Evolutionary conservation across 371 early-diverging fungal genomes (phyloP).

Genomic region (Rhizopus stolonifer): DNA sequence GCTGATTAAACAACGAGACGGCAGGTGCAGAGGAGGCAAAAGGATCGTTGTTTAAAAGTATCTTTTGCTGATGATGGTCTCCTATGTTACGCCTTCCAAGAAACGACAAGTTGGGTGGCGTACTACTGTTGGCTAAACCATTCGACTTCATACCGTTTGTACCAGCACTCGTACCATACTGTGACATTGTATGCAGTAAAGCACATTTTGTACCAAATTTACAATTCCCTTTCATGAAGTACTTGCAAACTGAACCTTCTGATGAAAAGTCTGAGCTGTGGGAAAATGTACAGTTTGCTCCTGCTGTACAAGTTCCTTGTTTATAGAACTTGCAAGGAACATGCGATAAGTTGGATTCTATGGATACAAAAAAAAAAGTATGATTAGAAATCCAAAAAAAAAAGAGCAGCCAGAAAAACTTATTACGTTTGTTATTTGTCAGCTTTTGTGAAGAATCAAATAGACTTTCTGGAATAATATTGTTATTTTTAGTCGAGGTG

Average conservation of each 20-base stretch:
- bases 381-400: no score
- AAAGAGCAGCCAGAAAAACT: no score
- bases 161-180: slow-evolving; percentile 12
- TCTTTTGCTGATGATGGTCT: no score
- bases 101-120: not conserved
- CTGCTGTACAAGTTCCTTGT: slow-evolving; percentile 76
- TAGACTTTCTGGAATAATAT: no score
- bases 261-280: slow-evolving; percentile 62
- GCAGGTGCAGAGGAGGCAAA: slow-evolving; percentile 25
- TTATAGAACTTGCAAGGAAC: slow-evolving; percentile 86
- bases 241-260: slow-evolving; percentile 71
- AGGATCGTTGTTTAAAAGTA: slow-evolving; percentile 15
- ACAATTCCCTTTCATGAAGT: slow-evolving; percentile 79
- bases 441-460: no score
- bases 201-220: slow-evolving; percentile 82
- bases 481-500: not conserved
- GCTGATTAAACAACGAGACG: slow-evolving; percentile 16
- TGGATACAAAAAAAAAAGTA: no score
- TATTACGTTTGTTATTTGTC: no score
- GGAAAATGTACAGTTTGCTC: slow-evolving; percentile 75
- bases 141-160: not conserved
- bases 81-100: slow-evolving; percentile 13
- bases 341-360: slow-evolving; percentile 52
- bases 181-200: slow-evolving; percentile 53
- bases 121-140: no score